Percentiles rank a stretch among this genome's conserved stretches.
Conservation (phyloP, 352 stramenopile genomes). For the Globisporangium solare region DNA sequence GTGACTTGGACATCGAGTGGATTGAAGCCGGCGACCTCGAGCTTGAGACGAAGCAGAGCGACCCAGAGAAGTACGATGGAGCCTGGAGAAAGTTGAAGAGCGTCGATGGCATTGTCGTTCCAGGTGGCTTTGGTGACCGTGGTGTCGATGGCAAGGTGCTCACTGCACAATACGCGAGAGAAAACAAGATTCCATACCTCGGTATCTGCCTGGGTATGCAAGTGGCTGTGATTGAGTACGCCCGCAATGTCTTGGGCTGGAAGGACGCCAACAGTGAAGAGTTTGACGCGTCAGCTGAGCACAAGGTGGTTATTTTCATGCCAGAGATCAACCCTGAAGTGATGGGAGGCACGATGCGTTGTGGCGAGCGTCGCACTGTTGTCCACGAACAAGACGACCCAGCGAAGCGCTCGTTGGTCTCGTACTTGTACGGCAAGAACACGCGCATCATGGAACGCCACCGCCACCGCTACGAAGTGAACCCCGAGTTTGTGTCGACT, state of each 20-base stretch:
- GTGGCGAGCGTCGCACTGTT: conserved; percentile 94
- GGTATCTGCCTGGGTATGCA: conserved; percentile 98
- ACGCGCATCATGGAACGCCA: conserved; percentile 94
- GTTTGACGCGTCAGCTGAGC: conserved; percentile 82
- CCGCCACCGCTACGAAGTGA: conserved; percentile 99
- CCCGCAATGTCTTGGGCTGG: conserved; percentile 92
- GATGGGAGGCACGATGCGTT: conserved; percentile 99
- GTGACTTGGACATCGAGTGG: conserved; percentile 95
- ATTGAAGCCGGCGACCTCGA: conserved; percentile 97
- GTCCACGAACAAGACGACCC: conserved; percentile 87
- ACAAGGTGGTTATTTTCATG: conserved; percentile 99
- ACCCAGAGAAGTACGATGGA: conserved; percentile 66
- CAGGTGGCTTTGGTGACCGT: conserved; percentile 97
- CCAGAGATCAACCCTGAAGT: conserved; percentile 97
- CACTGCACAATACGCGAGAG: conserved; percentile 93
- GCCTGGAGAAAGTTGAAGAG: conserved; percentile 93
- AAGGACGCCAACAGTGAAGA: conserved; percentile 94
- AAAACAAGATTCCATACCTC: conserved; percentile 95
- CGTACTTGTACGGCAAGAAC: conserved; percentile 89
- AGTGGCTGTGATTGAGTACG: conserved; percentile 96
- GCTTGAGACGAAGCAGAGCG: conserved; percentile 57
- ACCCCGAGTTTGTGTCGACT: conserved; percentile 91
- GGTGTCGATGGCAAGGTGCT: conserved; percentile 98
- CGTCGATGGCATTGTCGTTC: conserved; percentile 95
- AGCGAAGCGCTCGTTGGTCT: conserved; percentile 81